phyloP scores from a whole-genome alignment of 1,284 basidiomycete genomes.

The Ustilago sp. region DNA sequence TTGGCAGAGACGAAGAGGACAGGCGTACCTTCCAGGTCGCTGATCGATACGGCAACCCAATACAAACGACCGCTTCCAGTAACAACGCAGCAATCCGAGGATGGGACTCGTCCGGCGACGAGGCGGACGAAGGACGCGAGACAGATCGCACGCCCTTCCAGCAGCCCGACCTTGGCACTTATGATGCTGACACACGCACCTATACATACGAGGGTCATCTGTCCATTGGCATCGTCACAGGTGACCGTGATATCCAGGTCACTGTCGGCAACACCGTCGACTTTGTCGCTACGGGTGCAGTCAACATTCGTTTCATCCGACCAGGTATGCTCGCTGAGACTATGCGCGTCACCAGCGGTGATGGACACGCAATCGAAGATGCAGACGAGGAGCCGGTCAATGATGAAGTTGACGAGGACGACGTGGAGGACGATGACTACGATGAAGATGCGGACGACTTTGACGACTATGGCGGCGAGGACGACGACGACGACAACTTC shows the following conservation, averaged over 20 bases:
- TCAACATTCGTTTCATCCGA: slow-evolving; percentile 36
- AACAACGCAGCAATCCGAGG: background rate
- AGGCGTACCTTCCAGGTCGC: slow-evolving; percentile 39
- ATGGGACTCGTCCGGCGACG: slow-evolving; percentile 26
- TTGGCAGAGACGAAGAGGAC: slow-evolving; percentile 15
- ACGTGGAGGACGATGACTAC: slow-evolving; percentile 29
- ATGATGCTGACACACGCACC: slow-evolving; percentile 28
- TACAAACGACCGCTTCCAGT: background rate
- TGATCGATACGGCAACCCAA: slow-evolving; percentile 39
- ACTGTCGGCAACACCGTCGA: slow-evolving; percentile 30
- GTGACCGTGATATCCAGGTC: slow-evolving; percentile 26
- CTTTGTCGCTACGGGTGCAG: slow-evolving; percentile 28
- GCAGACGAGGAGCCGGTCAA: slow-evolving; percentile 3
- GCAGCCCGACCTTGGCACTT: slow-evolving; percentile 22
- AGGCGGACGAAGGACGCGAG: slow-evolving; percentile 1
- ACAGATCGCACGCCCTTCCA: slow-evolving; percentile 23
- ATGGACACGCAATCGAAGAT: background rate
- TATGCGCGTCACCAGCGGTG: slow-evolving; percentile 34
- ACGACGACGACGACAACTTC: slow-evolving; percentile 27
- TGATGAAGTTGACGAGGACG: slow-evolving; percentile 18
- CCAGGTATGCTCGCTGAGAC: slow-evolving; percentile 31
- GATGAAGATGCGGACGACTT: slow-evolving; percentile 43
- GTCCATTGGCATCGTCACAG: slow-evolving; percentile 28
- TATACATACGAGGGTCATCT: slow-evolving; percentile 35
- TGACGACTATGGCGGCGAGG: slow-evolving; percentile 12